phyloP scores from a whole-genome alignment of 805 yeast species.

The Nakazawaea laoshanensis region DNA sequence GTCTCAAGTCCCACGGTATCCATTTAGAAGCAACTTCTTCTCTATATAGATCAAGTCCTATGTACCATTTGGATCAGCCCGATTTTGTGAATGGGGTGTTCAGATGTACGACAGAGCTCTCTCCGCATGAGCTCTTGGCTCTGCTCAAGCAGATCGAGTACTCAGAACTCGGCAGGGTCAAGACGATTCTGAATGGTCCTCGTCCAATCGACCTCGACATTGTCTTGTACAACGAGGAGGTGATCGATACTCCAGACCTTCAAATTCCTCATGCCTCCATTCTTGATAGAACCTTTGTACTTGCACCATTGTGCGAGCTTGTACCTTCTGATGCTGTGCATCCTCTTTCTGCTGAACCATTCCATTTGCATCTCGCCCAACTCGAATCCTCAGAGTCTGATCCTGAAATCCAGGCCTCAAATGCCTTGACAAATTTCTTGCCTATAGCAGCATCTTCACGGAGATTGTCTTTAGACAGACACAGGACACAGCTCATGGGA shows the following conservation, averaged over 20 bases:
- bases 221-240: slow-evolving; percentile 53
- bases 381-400: slow-evolving; percentile 25
- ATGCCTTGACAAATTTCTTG: slow-evolving; percentile 37
- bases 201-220: slow-evolving; percentile 87
- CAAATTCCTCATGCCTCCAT: slow-evolving; percentile 81
- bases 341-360: slow-evolving; percentile 83
- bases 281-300: slow-evolving; percentile 85
- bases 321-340: slow-evolving; percentile 58
- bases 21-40: slow-evolving; percentile 59
- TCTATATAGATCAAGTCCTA: slow-evolving; percentile 82
- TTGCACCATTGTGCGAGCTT: slow-evolving; percentile 82
- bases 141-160: slow-evolving; percentile 74
- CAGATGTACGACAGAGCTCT: slow-evolving; percentile 48
- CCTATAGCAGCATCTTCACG: slow-evolving; percentile 32
- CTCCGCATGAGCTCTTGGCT: slow-evolving; percentile 57
- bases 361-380: slow-evolving; percentile 56
- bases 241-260: slow-evolving; percentile 49
- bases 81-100: slow-evolving; percentile 81
- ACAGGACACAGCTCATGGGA: slow-evolving; percentile 73
- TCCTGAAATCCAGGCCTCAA: slow-evolving; percentile 37
- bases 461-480: slow-evolving; percentile 33
- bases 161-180: slow-evolving; percentile 57
- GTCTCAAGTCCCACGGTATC: slow-evolving; percentile 33
- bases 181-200: slow-evolving; percentile 85
- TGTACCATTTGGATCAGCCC: slow-evolving; percentile 78